Evolutionary conservation across 495 filamentous ascomycete species (phyloP).

Genomic region (Tuber microsphaerosporum): DNA sequence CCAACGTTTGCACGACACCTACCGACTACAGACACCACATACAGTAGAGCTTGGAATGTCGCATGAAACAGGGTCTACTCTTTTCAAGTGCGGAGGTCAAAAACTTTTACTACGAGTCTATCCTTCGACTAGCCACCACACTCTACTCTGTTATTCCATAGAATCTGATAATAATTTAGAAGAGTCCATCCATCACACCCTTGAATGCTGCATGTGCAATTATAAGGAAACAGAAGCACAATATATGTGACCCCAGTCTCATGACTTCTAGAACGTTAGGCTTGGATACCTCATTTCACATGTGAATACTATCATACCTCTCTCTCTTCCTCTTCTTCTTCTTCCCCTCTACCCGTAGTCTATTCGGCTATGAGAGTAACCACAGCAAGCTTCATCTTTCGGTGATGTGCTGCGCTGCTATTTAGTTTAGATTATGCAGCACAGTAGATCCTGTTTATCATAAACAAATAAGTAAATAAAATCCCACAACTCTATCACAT

Average conservation of each 20-base stretch:
- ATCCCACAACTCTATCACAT: neutral
- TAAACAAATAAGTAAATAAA: too few relatives aligned
- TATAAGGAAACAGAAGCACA: neutral
- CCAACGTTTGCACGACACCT: neutral
- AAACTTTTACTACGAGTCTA: neutral
- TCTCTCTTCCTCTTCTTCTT: neutral
- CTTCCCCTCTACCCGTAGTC: neutral
- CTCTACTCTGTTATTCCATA: neutral
- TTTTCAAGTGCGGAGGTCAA: constrained; percentile 3
- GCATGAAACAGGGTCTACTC: neutral
- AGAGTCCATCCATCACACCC: neutral
- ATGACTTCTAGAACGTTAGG: neutral
- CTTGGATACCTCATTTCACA: neutral
- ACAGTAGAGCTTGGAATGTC: neutral
- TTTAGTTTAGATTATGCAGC: neutral
- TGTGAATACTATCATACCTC: too few relatives aligned
- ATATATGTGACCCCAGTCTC: neutral
- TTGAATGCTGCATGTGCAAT: neutral
- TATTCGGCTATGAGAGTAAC: neutral
- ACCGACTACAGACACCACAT: neutral
- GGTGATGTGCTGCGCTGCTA: neutral
- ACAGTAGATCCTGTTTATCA: too few relatives aligned
- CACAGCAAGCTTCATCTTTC: neutral
- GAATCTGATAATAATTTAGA: neutral
- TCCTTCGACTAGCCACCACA: neutral